These are phyloP conservation scores for Narthecium ossifragum DNA, from an alignment of 106 monocot genomes.

Conservation along the genomic window DNA sequence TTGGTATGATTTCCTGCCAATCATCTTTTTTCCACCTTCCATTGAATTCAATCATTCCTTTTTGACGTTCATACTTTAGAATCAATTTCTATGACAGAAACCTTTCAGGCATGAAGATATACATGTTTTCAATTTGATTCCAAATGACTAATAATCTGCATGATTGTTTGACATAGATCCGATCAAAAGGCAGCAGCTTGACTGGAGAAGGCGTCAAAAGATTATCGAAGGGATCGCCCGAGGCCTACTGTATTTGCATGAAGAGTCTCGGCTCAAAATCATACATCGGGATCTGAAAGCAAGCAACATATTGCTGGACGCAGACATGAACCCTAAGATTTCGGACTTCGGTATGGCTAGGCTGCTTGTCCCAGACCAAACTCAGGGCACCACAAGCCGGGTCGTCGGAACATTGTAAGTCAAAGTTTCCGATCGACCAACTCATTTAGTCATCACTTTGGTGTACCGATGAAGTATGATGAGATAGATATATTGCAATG, in stretches of 20 bases:
- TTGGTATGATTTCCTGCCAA: too few relatives aligned
- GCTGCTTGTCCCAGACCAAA: constrained; percentile 8
- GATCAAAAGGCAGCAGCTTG: neutral
- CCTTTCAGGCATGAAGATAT: neutral
- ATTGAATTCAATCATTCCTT: too few relatives aligned
- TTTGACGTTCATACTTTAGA: neutral
- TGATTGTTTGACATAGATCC: constrained; percentile 3
- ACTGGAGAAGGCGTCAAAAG: constrained; percentile 1
- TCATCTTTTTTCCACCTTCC: too few relatives aligned
- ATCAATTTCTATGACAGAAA: neutral
- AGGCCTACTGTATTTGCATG: constrained; percentile 13
- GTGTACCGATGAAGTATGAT: neutral
- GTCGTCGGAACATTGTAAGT: constrained; percentile 17
- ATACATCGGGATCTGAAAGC: constrained; percentile 23
- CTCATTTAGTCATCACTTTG: neutral
- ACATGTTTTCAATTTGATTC: too few relatives aligned
- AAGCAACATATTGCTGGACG: constrained; percentile 22
- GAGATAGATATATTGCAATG: neutral
- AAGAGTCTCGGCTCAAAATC: constrained; percentile 8
- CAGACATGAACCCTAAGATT: neutral
- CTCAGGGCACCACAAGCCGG: constrained; percentile 1
- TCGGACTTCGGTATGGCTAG: constrained; percentile 17
- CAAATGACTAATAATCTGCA: too few relatives aligned
- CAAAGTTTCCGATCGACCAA: too few relatives aligned
- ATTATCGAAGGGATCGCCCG: constrained; percentile 13